Evolutionary conservation across 2,329 filamentous ascomycete genomes (phyloP).

Genomic region (Colletotrichum ledebouriae): DNA sequence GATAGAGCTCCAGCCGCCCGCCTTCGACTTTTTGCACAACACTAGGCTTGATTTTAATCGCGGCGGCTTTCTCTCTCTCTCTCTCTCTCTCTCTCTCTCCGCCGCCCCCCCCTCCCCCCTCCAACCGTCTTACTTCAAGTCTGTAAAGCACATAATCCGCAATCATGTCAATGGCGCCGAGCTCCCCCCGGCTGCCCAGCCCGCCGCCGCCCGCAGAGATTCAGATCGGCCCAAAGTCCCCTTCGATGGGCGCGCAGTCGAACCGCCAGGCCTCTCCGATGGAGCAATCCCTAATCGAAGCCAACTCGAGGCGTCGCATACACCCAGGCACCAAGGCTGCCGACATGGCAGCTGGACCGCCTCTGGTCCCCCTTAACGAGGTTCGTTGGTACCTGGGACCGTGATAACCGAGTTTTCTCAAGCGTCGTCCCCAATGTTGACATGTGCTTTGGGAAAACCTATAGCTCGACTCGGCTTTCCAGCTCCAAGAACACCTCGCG

Average conservation of each 20-base stretch:
- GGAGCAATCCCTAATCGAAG: constrained; percentile 75
- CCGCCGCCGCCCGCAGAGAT: constrained; percentile 96
- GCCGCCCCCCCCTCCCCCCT: too few relatives aligned
- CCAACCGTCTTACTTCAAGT: not conserved
- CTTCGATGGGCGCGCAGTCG: constrained; percentile 68
- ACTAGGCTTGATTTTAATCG: not conserved
- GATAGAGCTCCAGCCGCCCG: constrained; percentile 37
- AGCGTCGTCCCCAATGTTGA: not conserved
- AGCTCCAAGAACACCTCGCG: constrained; percentile 96
- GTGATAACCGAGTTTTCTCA: constrained; percentile 21
- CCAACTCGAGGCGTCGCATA: constrained; percentile 85
- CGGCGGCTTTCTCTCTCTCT: not conserved
- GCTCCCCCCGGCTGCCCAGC: constrained; percentile 92
- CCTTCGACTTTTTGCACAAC: constrained; percentile 35
- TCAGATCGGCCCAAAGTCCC: constrained; percentile 86
- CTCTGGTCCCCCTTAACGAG: constrained; percentile 86
- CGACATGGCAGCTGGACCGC: constrained; percentile 93
- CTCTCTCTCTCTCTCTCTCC: not conserved
- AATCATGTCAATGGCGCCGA: constrained; percentile 73
- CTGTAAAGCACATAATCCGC: constrained; percentile 9
- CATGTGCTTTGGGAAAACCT: constrained; percentile 34
- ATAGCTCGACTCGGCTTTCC: constrained; percentile 96
- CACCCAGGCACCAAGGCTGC: constrained; percentile 91
- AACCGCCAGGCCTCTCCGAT: constrained; percentile 72
- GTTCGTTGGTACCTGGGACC: constrained; percentile 61